Percentiles rank a stretch among this genome's conserved stretches.
Conservation (phyloP, 2,329 filamentous ascomycete genomes). For the Diaporthe sp. region DNA sequence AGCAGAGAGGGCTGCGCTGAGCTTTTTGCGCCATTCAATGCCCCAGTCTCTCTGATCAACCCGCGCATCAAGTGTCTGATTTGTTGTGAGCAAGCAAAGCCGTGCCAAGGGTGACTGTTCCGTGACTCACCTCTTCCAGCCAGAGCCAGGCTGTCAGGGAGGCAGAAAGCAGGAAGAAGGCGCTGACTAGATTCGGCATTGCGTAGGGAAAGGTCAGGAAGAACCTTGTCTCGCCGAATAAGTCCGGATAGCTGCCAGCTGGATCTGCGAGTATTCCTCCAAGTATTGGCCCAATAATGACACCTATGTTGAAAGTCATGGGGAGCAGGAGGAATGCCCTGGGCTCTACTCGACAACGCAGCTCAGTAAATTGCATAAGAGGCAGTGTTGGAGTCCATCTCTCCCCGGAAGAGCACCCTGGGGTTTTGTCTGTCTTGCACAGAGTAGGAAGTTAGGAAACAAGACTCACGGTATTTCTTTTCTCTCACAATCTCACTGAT, state of each 20-base stretch:
- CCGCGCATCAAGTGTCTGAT: constrained; percentile 58
- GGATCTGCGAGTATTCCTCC: constrained; percentile 58
- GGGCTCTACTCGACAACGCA: constrained; percentile 42
- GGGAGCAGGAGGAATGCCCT: constrained; percentile 56
- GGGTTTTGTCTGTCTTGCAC: not conserved
- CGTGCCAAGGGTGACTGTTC: too few species aligned
- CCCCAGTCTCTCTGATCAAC: constrained; percentile 55
- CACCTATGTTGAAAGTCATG: constrained; percentile 79
- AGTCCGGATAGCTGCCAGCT: constrained; percentile 51
- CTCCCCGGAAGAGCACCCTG: too few species aligned
- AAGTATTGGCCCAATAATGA: constrained; percentile 67
- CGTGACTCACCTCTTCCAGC: constrained; percentile 57
- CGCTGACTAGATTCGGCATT: constrained; percentile 64
- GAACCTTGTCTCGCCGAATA: constrained; percentile 59
- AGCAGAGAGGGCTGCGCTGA: constrained; percentile 44
- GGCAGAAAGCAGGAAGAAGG: constrained; percentile 56
- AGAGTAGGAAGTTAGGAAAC: not conserved
- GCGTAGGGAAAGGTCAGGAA: constrained; percentile 64
- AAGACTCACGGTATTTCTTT: constrained; percentile 49
- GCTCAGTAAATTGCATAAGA: constrained; percentile 35
- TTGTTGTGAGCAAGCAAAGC: constrained; percentile 14
- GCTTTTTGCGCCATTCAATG: constrained; percentile 49
- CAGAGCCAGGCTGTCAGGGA: constrained; percentile 58
- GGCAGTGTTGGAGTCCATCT: not conserved
- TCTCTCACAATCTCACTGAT: constrained; percentile 56